phyloP scores from a whole-genome alignment of 1,139 yeast species.

The Candida freyschussii region DNA sequence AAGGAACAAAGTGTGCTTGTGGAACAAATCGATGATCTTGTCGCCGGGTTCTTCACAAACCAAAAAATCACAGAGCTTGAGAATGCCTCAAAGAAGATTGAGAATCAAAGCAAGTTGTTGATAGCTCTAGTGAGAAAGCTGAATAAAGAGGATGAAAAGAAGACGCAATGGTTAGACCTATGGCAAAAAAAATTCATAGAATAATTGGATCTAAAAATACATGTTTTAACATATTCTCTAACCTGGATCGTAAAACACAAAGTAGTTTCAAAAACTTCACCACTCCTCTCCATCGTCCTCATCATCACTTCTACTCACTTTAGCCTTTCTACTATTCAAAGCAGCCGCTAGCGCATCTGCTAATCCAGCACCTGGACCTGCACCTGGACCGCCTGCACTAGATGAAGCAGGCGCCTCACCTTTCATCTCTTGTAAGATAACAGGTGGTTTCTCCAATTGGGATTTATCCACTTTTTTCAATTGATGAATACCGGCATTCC shows the following conservation, averaged over 20 bases:
- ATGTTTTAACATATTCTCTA: not conserved
- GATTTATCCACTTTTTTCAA: constrained; percentile 78
- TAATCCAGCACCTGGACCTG: constrained; percentile 43
- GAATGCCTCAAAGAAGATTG: constrained; percentile 2
- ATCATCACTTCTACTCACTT: constrained; percentile 80
- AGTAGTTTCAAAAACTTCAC: constrained; percentile 28
- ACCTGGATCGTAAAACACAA: constrained; percentile 1
- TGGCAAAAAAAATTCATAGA: constrained; percentile 20
- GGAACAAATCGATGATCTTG: constrained; percentile 31
- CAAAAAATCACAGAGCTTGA: constrained; percentile 7
- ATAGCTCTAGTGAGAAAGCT: constrained; percentile 18
- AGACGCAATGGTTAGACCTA: constrained; percentile 21
- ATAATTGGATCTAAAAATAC: not conserved
- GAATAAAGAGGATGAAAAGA: constrained; percentile 21
- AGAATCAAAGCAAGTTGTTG: constrained; percentile 13
- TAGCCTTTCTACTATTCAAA: constrained; percentile 70
- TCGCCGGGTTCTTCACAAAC: constrained; percentile 30
- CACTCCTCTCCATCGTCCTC: constrained; percentile 76
- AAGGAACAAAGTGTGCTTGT: constrained; percentile 27
- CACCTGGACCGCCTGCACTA: constrained; percentile 26
- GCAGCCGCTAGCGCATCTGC: constrained; percentile 92
- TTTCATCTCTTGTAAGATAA: constrained; percentile 61
- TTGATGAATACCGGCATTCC: constrained; percentile 67
- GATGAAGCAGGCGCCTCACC: constrained; percentile 40
- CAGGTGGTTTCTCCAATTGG: constrained; percentile 76